Conservation (phyloP, 306 rosid genomes). For the Pachyrhizus erosus region DNA sequence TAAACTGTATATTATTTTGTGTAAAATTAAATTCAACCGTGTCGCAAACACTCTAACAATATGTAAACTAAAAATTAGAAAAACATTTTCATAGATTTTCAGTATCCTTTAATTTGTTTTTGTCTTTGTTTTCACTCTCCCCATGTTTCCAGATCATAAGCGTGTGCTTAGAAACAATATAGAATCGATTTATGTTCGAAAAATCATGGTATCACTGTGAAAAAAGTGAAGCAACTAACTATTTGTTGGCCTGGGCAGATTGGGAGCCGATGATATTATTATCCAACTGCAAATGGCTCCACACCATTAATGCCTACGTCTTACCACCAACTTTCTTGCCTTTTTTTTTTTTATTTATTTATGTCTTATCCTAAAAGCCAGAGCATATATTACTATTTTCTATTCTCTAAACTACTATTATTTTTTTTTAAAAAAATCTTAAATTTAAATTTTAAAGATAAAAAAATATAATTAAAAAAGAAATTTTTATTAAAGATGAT, state of each 20-base stretch:
- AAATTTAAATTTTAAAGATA: no score
- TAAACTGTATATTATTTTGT: not conserved
- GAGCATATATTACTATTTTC: not conserved
- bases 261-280: not conserved
- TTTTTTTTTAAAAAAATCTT: no score
- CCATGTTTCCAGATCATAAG: not conserved
- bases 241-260: not conserved
- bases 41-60: not conserved
- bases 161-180: no score
- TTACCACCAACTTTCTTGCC: not conserved
- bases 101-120: not conserved
- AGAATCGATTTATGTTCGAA: no score
- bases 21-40: not conserved
- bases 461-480: no score
- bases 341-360: not conserved
- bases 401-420: no score
- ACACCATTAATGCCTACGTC: not conserved
- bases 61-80: not conserved
- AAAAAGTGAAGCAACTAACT: no score
- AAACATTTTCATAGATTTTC: not conserved
- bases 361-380: not conserved
- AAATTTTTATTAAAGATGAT: no score
- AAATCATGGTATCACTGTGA: no score
- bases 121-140: not conserved
- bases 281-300: conserved; percentile 4